Base-by-base conservation (phyloP, 192 early-diverging fungal genomes). In the Backusella luteola region DNA sequence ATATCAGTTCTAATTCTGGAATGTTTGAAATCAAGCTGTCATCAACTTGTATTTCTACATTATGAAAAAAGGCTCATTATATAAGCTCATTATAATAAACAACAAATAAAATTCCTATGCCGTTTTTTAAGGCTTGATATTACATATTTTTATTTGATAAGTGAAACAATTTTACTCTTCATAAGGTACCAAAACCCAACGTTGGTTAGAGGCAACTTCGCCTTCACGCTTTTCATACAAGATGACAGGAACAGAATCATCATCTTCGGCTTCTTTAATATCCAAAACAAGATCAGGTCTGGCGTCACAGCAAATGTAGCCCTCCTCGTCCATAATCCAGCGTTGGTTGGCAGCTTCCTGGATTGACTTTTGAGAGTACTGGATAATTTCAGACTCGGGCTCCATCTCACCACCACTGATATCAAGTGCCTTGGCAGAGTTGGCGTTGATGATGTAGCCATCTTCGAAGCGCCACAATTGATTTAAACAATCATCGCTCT, bases 361-460 rank as follows among this genome's bases (percentile, higher is more conserved):
- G 17, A 21, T 32, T 0, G 23, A n/a, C 29, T 78, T 78, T 52
- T 78, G 71, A 35, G 59, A 26, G 29, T 66, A 78, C 36, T 73
- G 71, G 34, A 71, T 72, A 34, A 73, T 73, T 26, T 67, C 19
- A 38, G 77, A 38, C 35, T 78, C 71, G 15, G 17, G 29, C 11
- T 68, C 26, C 34, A 78, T 78, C n/a, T 78, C 21, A 21, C 77
- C 77, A 17, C 77, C 77, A 36, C 49, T 42, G 63, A 78, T 78
- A 32, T 78, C 77, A n/a, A 78, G 71, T n/a, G 34, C 77, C 63
- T 78, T 78, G 29, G 63, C 77, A 68, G 71, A 73, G 19, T 78
- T 78, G 42, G 63, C 69, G 46, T 77, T 77, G 17, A 77, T 71
- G 14, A 77, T 66, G 29, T 71, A 71, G 9, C 70, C 76, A 46